These are phyloP conservation scores for Acer campestre DNA, from an alignment of 345 rosid species.

Conservation along the genomic window DNA sequence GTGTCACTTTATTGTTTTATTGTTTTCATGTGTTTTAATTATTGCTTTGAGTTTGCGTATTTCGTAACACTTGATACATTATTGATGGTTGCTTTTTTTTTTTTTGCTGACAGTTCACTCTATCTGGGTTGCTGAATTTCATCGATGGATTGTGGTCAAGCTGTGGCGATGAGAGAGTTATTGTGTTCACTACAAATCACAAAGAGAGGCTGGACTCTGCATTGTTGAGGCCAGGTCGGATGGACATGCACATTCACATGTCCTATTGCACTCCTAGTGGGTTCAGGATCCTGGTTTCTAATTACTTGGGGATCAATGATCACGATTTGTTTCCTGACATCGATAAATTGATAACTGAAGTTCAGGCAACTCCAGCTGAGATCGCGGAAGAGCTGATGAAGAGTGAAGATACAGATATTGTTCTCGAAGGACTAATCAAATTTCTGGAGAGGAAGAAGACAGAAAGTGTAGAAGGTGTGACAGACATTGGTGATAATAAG, in stretches of 20 bases:
- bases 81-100: neutral
- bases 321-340: constrained; percentile 34
- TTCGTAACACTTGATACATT: no score
- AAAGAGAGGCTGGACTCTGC: constrained; percentile 55
- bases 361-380: constrained; percentile 51
- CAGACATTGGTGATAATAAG: constrained; percentile 10
- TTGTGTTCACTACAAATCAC: constrained; percentile 30
- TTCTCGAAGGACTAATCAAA: constrained; percentile 23
- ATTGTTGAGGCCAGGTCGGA: constrained; percentile 61
- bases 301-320: constrained; percentile 37
- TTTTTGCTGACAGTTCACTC: constrained; percentile 18
- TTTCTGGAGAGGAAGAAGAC: constrained; percentile 18
- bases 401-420: constrained; percentile 29
- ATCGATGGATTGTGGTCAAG: constrained; percentile 33
- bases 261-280: constrained; percentile 49
- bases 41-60: no score
- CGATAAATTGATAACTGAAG: constrained; percentile 28
- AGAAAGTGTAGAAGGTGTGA: neutral
- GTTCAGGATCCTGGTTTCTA: constrained; percentile 37
- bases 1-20: no score
- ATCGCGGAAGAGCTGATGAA: constrained; percentile 53
- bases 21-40: no score
- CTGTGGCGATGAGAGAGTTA: constrained; percentile 32
- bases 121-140: constrained; percentile 32
- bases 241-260: constrained; percentile 80